phyloP scores from a whole-genome alignment of 2,329 filamentous ascomycete genomes.

The Metarhizium humberi region DNA sequence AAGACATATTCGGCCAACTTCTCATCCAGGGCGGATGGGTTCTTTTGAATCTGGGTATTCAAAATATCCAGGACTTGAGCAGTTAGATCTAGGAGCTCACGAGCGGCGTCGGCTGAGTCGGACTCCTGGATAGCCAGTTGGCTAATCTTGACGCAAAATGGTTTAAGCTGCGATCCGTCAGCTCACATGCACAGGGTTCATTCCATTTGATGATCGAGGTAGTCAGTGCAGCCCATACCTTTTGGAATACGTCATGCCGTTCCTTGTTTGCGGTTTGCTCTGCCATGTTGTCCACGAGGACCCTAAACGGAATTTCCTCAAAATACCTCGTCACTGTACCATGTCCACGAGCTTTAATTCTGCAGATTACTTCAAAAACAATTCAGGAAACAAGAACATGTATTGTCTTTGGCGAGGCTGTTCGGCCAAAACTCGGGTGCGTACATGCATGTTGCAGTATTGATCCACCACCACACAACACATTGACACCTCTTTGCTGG shows the following conservation, averaged over 20 bases:
- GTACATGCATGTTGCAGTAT: neutral
- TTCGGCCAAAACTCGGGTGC: neutral
- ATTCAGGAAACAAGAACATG: neutral
- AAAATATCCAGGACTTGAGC: conserved; percentile 37
- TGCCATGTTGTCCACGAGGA: conserved; percentile 9
- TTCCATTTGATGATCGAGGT: neutral
- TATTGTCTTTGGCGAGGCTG: neutral
- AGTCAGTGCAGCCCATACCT: conserved; percentile 13
- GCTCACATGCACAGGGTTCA: neutral
- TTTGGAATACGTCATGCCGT: conserved; percentile 28
- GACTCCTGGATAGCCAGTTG: conserved; percentile 42
- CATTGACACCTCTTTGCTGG: neutral
- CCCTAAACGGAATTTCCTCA: neutral
- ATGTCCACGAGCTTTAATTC: no score
- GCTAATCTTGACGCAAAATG: conserved; percentile 51
- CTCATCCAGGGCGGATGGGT: conserved; percentile 53
- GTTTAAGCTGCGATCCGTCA: conserved; percentile 44
- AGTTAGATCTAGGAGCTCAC: conserved; percentile 36
- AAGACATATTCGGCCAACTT: conserved; percentile 92
- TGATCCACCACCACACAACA: neutral
- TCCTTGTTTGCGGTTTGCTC: conserved; percentile 6
- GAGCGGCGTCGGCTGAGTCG: conserved; percentile 29
- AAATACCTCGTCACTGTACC: conserved; percentile 4
- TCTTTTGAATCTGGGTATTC: conserved; percentile 29
- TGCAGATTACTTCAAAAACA: neutral